phyloP scores from a whole-genome alignment of 1,284 basidiomycete genomes.

The Bondarzewia mesenterica region DNA sequence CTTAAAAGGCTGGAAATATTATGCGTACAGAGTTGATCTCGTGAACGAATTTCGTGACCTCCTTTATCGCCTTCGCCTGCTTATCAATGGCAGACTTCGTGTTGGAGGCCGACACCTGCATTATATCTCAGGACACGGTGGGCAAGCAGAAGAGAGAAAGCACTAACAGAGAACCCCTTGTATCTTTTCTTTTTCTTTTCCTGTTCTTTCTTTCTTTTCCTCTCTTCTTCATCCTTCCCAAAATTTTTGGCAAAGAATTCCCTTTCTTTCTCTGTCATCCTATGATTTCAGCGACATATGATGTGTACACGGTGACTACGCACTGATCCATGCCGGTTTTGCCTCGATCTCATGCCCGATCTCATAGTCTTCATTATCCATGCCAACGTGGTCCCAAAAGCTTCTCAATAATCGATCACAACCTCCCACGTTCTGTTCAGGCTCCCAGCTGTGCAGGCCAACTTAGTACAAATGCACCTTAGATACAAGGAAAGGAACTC shows the following conservation, averaged over 20 bases:
- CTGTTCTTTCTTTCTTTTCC: not conserved
- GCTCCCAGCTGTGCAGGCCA: constrained; percentile 50
- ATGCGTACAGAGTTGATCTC: not conserved
- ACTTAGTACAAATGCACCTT: not conserved
- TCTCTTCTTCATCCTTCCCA: not conserved
- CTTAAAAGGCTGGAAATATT: not conserved
- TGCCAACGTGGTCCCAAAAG: constrained; percentile 59
- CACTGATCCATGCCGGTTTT: constrained; percentile 42
- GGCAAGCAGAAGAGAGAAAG: not conserved
- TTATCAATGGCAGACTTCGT: not conserved
- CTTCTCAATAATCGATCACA: constrained; percentile 47
- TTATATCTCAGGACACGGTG: not conserved
- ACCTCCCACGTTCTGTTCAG: constrained; percentile 40
- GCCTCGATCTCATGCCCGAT: constrained; percentile 35
- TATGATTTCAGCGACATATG: not conserved
- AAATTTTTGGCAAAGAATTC: not conserved
- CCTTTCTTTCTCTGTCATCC: not conserved
- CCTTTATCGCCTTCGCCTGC: not conserved
- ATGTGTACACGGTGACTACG: constrained; percentile 12
- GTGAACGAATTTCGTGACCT: constrained; percentile 1
- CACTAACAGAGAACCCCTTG: not conserved
- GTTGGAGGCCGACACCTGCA: not conserved
- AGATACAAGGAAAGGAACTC: constrained; percentile 3
- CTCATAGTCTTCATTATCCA: constrained; percentile 44
- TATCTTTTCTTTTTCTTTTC: constrained; percentile 1